Evolutionary conservation across 176 grass and related monocot genomes (phyloP), one percentile per base, ranked within the genome.

Genomic region (Alloteropsis semialata): DNA sequence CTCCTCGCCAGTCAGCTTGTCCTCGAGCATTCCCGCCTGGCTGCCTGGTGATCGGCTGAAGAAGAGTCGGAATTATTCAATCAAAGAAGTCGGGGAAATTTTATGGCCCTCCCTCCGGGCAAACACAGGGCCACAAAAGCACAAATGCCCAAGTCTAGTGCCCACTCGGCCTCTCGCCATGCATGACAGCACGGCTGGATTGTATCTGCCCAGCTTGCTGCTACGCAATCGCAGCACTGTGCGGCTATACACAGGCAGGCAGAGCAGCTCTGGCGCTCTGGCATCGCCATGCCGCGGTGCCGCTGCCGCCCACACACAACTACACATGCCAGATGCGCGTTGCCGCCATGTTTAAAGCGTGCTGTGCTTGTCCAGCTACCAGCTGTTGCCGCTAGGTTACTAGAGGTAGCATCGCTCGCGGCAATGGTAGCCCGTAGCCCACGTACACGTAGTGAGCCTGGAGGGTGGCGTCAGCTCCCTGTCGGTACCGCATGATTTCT

Each of bases 401-500:
- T n/a, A n/a, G n/a, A 17, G 4, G 29, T 4, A 1, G 19, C 21
- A 42, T 65, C 25, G 44, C 15, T 28, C 42, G 1, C 2, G 29
- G 10, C 42, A 16, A 6, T 21, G 18, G 30, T 38, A 16, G 48
- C 18, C 7, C 11, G 44, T 13, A 17, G 45, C 45, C 45, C 50
- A 75, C 51, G 53, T 15, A 19, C n/a, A n/a, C n/a, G n/a, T n/a
- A n/a, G 33, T 2, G 29, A 10, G 44, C 29, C 25, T 69, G 24
- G 6, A 30, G 50, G 29, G 29, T 16, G 29, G 21, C 15, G 30
- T 30, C 38, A 10, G 38, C 39, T 21, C 30, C n/a, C n/a, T 72
- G 68, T 65, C 84, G 76, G 76, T 36, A 74, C 43, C 66, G n/a
- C n/a, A 29, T 49, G 75, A 33, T 54, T 30, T 19, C n/a, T 33